Evolutionary conservation across 345 rosid genomes (phyloP).

Genomic region (Luvunga scandens): DNA sequence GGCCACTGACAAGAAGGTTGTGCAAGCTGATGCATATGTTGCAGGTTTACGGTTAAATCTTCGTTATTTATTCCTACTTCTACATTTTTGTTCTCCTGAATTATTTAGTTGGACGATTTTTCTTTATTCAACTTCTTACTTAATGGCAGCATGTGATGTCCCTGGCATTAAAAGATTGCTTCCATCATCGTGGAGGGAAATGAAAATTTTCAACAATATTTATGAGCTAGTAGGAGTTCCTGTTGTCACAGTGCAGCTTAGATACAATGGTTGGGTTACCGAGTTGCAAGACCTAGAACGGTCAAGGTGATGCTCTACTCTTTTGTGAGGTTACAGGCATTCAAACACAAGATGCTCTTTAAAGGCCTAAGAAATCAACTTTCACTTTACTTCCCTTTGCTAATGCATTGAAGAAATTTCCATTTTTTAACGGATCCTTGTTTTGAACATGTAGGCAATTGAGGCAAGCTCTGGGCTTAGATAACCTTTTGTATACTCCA

Average conservation of each 20-base stretch:
- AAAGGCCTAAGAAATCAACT: background rate
- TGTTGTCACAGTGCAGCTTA: conserved; percentile 83
- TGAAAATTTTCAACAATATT: conserved; percentile 71
- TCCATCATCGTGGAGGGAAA: conserved; percentile 76
- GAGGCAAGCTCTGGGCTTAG: conserved; percentile 74
- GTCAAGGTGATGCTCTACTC: conserved; percentile 53
- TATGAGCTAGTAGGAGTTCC: conserved; percentile 94
- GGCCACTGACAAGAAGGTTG: conserved; percentile 81
- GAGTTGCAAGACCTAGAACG: conserved; percentile 79
- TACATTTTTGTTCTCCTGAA: background rate
- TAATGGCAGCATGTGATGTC: conserved; percentile 80
- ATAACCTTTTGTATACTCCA: conserved; percentile 91
- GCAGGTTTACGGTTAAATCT: conserved; percentile 44
- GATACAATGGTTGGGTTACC: conserved; percentile 98
- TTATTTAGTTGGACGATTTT: background rate
- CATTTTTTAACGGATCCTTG: background rate
- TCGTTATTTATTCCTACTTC: background rate
- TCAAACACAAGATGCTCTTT: background rate
- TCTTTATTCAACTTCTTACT: background rate
- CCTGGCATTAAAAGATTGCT: conserved; percentile 94
- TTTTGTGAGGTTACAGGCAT: background rate
- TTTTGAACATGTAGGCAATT: conserved; percentile 53
- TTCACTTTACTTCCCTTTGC: background rate
- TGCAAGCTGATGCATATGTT: conserved; percentile 93
- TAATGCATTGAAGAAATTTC: background rate